Evolutionary conservation across 1,284 basidiomycete species (phyloP).

Genomic region (Pseudozyma pruni): DNA sequence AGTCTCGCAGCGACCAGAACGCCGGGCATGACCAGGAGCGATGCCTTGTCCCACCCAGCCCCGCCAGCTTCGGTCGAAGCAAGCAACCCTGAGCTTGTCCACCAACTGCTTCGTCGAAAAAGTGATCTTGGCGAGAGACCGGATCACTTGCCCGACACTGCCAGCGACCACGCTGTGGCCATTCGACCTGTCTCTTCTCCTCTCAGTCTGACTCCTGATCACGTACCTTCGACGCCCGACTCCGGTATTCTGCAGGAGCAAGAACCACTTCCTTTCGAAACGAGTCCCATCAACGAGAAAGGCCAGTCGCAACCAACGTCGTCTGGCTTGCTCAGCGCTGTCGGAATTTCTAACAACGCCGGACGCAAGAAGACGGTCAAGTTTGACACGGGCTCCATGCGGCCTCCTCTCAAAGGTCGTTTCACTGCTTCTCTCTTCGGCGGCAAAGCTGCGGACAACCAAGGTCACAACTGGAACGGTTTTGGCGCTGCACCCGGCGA

Average conservation of each 20-base stretch:
- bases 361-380: constrained; percentile 47
- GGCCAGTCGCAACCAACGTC: neutral
- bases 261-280: constrained; percentile 31
- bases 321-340: constrained; percentile 14
- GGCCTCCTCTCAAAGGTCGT: constrained; percentile 21
- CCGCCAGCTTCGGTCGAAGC: constrained; percentile 53
- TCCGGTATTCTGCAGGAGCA: constrained; percentile 23
- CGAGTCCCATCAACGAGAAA: constrained; percentile 14
- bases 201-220: constrained; percentile 13
- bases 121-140: constrained; percentile 35
- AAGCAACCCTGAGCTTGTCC: constrained; percentile 43
- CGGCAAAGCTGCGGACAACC: constrained; percentile 15
- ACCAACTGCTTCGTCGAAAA: constrained; percentile 52
- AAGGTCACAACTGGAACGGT: neutral
- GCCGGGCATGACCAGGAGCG: constrained; percentile 36
- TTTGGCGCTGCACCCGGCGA: constrained; percentile 35
- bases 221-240: constrained; percentile 7
- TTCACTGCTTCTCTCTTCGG: constrained; percentile 45
- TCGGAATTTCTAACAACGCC: constrained; percentile 8
- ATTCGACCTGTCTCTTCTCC: constrained; percentile 26
- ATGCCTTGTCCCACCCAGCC: constrained; percentile 48
- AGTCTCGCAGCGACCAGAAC: constrained; percentile 15
- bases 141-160: constrained; percentile 26
- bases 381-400: constrained; percentile 33
- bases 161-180: constrained; percentile 52